phyloP scores from a whole-genome alignment of 257 asterid genomes.

The Lavandula angustifolia region DNA sequence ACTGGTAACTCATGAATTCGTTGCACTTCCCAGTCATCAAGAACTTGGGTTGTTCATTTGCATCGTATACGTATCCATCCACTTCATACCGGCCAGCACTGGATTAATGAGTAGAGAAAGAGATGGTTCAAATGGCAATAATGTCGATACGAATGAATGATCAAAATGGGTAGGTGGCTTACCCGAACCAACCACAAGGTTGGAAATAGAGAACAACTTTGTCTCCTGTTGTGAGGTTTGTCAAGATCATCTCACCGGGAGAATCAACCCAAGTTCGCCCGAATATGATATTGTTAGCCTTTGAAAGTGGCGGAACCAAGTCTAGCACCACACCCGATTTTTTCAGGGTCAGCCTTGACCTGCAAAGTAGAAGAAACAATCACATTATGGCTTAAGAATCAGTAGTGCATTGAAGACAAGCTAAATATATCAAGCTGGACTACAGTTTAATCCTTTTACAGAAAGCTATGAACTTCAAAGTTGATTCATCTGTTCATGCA shows the following conservation, averaged over 20 bases:
- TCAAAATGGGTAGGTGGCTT: background rate
- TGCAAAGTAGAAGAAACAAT: conserved; percentile 39
- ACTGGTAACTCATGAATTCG: conserved; percentile 84
- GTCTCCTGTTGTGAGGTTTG: conserved; percentile 93
- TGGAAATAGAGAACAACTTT: conserved; percentile 92
- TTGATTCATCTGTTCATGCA: background rate
- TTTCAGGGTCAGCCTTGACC: conserved; percentile 85
- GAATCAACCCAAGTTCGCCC: conserved; percentile 99
- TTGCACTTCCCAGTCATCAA: conserved; percentile 99
- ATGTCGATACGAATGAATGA: background rate
- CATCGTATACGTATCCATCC: conserved; percentile 95
- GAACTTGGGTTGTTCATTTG: conserved; percentile 87
- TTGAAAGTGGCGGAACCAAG: conserved; percentile 95
- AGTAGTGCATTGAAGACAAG: background rate
- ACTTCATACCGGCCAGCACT: conserved; percentile 97
- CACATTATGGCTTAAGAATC: background rate
- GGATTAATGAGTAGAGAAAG: conserved; percentile 27
- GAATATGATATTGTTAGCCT: conserved; percentile 88
- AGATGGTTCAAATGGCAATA: background rate
- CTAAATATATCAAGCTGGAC: background rate
- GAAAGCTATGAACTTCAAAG: background rate
- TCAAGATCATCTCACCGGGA: conserved; percentile 90
- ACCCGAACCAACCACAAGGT: conserved; percentile 99
- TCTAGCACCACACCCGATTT: conserved; percentile 82
- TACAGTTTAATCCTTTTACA: background rate